A percentile compares a stretch with the other conserved stretches of the same genome.
Evolutionary conservation across 2,329 filamentous ascomycete species (phyloP).

Genomic region (Elsinoe perseae): DNA sequence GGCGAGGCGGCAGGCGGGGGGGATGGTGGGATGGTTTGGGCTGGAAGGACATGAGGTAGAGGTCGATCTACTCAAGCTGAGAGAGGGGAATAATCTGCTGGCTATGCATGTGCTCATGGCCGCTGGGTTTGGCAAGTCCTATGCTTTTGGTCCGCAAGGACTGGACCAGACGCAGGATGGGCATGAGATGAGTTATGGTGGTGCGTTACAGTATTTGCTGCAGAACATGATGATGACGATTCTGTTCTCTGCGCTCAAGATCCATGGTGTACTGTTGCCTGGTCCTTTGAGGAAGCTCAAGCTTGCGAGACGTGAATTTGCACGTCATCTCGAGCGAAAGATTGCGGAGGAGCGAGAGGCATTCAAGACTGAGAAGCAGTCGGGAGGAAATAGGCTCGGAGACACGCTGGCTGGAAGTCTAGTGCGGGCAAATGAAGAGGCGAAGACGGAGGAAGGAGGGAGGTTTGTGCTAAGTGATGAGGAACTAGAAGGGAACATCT

Average conservation of each 20-base stretch:
- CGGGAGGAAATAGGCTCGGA: neutral
- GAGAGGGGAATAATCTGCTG: neutral
- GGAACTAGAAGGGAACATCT: constrained; percentile 40
- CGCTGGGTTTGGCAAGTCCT: constrained; percentile 1
- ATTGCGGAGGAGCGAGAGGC: neutral
- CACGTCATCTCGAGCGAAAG: neutral
- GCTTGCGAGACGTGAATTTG: neutral
- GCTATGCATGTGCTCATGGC: constrained; percentile 9
- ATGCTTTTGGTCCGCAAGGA: neutral
- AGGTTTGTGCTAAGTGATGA: constrained; percentile 27
- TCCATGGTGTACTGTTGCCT: neutral
- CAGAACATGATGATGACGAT: neutral
- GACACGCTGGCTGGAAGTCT: neutral
- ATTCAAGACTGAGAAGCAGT: neutral
- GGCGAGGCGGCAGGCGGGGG: neutral
- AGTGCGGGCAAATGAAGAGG: neutral
- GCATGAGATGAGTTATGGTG: constrained; percentile 1
- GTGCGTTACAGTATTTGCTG: neutral
- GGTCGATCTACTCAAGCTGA: neutral
- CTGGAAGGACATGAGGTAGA: neutral
- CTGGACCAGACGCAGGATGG: neutral
- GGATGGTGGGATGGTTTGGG: neutral
- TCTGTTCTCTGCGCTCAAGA: neutral
- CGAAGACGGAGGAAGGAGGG: neutral
- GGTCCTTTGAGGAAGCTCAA: neutral